Percentiles rank a stretch among this genome's conserved stretches.
These are phyloP conservation scores for Fusarium domesticum DNA, from an alignment of 2,329 filamentous ascomycete species.

Conservation along the genomic window DNA sequence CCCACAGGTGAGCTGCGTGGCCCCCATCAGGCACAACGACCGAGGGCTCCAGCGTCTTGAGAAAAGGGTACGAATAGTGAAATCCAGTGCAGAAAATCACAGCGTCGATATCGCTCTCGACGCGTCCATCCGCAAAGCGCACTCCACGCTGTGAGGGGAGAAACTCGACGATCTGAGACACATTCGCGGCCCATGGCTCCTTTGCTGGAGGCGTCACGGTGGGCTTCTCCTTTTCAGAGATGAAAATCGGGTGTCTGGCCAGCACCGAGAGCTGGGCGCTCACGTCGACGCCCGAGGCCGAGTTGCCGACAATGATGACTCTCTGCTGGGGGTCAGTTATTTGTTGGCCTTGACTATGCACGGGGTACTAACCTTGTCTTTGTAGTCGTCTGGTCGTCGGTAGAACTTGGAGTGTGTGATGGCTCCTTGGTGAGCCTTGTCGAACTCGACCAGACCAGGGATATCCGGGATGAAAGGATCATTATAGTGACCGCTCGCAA, in stretches of 20 bases:
- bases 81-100: constrained; percentile 86
- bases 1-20: constrained; percentile 65
- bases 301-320: constrained; percentile 65
- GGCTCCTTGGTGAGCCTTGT: constrained; percentile 44
- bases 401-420: constrained; percentile 69
- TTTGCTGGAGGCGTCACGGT: constrained; percentile 28
- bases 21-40: constrained; percentile 59
- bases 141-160: constrained; percentile 47
- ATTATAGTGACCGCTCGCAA: constrained; percentile 62
- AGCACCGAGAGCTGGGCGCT: constrained; percentile 58
- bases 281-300: constrained; percentile 70
- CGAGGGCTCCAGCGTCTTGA: constrained; percentile 42
- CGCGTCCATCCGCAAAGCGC: constrained; percentile 58
- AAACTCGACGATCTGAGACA: constrained; percentile 48
- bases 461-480: constrained; percentile 59
- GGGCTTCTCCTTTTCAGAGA: constrained; percentile 45
- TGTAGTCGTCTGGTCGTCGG: constrained; percentile 42
- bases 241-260: constrained; percentile 53
- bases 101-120: constrained; percentile 65
- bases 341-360: too few relatives aligned
- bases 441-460: constrained; percentile 52
- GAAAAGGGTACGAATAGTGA: constrained; percentile 76
- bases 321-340: constrained; percentile 36
- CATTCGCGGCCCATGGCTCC: constrained; percentile 33
- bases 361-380: constrained; percentile 27